These are phyloP conservation scores for Crithidia thermophila DNA, from an alignment of 208 protist species.

Conservation along the genomic window DNA sequence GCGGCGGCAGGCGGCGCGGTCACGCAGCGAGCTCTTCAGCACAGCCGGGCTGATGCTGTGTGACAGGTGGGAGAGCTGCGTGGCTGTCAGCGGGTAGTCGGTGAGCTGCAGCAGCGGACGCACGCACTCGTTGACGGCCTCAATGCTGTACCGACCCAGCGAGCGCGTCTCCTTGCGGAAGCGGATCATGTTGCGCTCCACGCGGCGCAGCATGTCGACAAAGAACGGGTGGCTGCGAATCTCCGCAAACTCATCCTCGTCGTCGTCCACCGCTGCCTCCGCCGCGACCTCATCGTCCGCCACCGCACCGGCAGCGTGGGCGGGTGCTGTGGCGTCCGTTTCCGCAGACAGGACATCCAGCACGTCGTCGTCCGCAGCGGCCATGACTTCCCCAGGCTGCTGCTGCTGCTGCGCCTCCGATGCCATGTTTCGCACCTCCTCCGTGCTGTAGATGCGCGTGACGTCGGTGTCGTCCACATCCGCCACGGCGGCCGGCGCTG, in stretches of 20 bases:
- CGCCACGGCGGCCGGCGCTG: not conserved
- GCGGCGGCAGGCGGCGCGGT: constrained; percentile 51
- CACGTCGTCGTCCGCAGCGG: constrained; percentile 3
- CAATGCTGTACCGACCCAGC: constrained; percentile 63
- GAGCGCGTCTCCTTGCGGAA: constrained; percentile 73
- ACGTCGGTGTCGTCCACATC: constrained; percentile 57
- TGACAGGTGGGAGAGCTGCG: constrained; percentile 62
- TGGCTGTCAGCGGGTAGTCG: constrained; percentile 82
- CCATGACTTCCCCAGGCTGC: constrained; percentile 3
- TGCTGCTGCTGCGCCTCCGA: not conserved
- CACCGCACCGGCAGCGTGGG: not conserved
- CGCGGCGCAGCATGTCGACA: constrained; percentile 63
- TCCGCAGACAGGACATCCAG: constrained; percentile 9
- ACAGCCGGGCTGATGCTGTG: constrained; percentile 62
- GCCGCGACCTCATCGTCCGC: not conserved
- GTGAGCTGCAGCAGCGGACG: constrained; percentile 86
- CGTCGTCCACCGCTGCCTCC: constrained; percentile 19
- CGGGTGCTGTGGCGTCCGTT: not conserved
- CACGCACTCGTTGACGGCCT: constrained; percentile 78
- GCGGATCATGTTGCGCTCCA: constrained; percentile 78
- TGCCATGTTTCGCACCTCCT: constrained; percentile 52
- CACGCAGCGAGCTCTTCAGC: constrained; percentile 67
- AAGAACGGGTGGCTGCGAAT: constrained; percentile 83
- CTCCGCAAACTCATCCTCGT: constrained; percentile 45
- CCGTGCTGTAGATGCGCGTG: constrained; percentile 69